A percentile compares a stretch with the other conserved stretches of the same genome.
Evolutionary conservation across 352 stramenopile species (phyloP).

Genomic region (Poterioochromonas sp.): DNA sequence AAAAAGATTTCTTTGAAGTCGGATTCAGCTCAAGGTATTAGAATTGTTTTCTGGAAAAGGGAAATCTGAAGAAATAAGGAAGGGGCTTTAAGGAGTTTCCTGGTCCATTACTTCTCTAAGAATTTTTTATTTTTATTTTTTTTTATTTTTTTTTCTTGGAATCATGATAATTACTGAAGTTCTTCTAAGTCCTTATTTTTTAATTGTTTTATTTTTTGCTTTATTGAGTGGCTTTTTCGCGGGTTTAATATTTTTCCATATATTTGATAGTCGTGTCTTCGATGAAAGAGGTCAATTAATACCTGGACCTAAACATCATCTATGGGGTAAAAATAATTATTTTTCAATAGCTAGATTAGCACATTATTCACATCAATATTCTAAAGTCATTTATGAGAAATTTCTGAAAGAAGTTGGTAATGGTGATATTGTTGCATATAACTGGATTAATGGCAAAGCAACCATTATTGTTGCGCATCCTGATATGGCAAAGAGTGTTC

Average conservation of each 20-base stretch:
- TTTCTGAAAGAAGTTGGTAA: slow-evolving; percentile 14
- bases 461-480: slow-evolving; percentile 22
- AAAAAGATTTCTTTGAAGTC: no score
- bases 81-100: no score
- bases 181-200: no score
- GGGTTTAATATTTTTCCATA: not conserved
- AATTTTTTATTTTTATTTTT: no score
- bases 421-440: slow-evolving; percentile 14
- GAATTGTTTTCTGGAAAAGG: no score
- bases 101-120: no score
- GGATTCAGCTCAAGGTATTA: no score
- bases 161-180: not conserved
- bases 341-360: not conserved
- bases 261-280: slow-evolving; percentile 17
- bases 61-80: no score
- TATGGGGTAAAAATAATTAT: slow-evolving; percentile 23
- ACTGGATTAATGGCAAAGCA: not conserved
- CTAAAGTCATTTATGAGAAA: not conserved
- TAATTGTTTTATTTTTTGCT: not conserved
- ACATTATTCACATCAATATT: not conserved
- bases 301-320: not conserved
- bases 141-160: no score
- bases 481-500: slow-evolving; percentile 24
- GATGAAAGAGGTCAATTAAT: slow-evolving; percentile 12
- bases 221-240: not conserved